A percentile compares a stretch with the other conserved stretches of the same genome.
Conservation (phyloP, 768 basidiomycete genomes). For the Tylopilus subfusipes region DNA sequence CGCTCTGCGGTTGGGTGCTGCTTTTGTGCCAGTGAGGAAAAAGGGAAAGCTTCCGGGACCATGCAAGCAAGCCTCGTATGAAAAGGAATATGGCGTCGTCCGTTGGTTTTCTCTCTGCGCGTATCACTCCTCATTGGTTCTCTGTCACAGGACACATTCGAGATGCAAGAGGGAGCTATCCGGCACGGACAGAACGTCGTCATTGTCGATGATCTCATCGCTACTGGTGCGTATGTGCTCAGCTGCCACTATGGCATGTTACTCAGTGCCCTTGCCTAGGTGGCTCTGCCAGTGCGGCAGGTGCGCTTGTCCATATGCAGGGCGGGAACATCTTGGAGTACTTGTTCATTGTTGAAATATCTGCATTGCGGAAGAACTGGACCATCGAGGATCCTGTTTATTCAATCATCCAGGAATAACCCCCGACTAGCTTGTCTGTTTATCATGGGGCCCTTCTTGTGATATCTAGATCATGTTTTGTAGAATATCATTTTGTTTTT, state of each 20-base stretch:
- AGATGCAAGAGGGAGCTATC: conserved; percentile 90
- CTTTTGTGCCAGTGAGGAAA: conserved; percentile 96
- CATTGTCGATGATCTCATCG: conserved; percentile 92
- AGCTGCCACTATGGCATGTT: neutral
- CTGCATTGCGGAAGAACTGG: conserved; percentile 75
- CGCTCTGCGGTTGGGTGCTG: conserved; percentile 85
- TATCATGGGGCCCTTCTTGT: conserved; percentile 11
- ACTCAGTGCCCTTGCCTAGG: conserved; percentile 42
- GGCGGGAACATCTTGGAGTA: conserved; percentile 89
- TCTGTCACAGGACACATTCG: conserved; percentile 76
- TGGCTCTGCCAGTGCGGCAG: conserved; percentile 91
- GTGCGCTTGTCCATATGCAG: conserved; percentile 76
- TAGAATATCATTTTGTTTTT: neutral
- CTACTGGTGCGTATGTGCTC: conserved; percentile 64
- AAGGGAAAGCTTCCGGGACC: conserved; percentile 91
- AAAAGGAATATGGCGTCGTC: conserved; percentile 92
- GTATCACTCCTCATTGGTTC: conserved; percentile 1
- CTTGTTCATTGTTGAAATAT: conserved; percentile 86
- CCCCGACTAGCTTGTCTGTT: neutral
- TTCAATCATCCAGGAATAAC: conserved; percentile 75
- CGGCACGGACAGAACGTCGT: conserved; percentile 78
- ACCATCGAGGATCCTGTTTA: conserved; percentile 73
- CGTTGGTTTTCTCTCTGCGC: conserved; percentile 24
- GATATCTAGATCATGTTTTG: conserved; percentile 1
- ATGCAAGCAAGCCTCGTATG: conserved; percentile 69